Evolutionary conservation across 208 protist species (phyloP), one percentile per base, ranked within the genome.

Genomic region (Herpetomonas samuelpessoai): DNA sequence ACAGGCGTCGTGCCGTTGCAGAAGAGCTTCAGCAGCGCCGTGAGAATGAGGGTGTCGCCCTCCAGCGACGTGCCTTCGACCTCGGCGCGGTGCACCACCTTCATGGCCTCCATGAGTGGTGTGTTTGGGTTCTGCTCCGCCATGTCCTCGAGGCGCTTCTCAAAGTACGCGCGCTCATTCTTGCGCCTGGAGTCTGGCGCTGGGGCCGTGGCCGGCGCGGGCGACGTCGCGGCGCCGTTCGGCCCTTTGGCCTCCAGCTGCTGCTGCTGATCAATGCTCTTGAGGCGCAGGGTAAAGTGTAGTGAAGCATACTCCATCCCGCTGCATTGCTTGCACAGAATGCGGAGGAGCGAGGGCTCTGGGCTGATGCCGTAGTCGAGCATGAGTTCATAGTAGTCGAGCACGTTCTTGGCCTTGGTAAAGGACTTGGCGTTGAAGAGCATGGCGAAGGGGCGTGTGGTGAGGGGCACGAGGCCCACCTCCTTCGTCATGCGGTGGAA

Each of bases 381-480:
- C 89, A 95, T 95, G 27, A 88, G 65, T 45, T 91, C 79, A 54
- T 95, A 95, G 59, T 92, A 92, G 45, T 92, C 84, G 27, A 95
- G 49, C 18, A 89, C 72, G 16, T 62, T 65, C 63, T 70, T 77
- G 14, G 66, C 63, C 21, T 59, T 65, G 31, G 59, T 68, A 25
- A 75, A 51, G 12, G 31, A 73, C 30, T 67, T 57, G 30, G 67
- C 76, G 62, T 87, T 95, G 74, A 95, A 93, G 19, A 95, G 57
- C 71, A 95, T 84, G 30, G 81, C 85, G 67, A 93, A 95, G n/a
- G 84, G 83, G 0, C 83, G 73, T 6, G 73, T 86, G 16, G 79
- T 81, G 51, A 92, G 58, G 3, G 89, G 89, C 12, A 74, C 57
- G 35, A 95, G 58, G 4, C 89, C 83, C 25, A 71, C 77, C n/a